Evolutionary conservation across 768 basidiomycete genomes (phyloP).

Genomic region (Calocera viscosa): DNA sequence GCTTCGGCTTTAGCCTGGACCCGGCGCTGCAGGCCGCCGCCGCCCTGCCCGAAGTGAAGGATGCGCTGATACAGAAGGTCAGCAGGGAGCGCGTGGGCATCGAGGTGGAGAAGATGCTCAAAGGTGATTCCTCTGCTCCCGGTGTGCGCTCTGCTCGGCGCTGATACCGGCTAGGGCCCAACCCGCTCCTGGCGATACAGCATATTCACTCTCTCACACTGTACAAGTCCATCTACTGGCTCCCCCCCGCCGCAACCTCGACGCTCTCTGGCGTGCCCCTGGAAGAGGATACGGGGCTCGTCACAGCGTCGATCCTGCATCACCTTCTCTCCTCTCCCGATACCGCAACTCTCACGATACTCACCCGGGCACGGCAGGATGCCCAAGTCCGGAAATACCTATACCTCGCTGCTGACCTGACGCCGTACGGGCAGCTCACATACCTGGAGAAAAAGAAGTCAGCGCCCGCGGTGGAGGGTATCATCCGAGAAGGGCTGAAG

Average conservation of each 20-base stretch:
- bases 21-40: constrained; percentile 52
- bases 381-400: constrained; percentile 42
- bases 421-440: constrained; percentile 50
- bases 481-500: constrained; percentile 74
- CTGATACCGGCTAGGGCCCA: constrained; percentile 38
- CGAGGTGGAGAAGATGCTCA: constrained; percentile 89
- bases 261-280: constrained; percentile 37
- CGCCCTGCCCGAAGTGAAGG: constrained; percentile 39
- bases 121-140: constrained; percentile 37
- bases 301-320: constrained; percentile 48
- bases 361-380: constrained; percentile 28
- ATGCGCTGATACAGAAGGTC: constrained; percentile 63
- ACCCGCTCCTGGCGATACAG: constrained; percentile 60
- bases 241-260: constrained; percentile 36
- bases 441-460: constrained; percentile 48
- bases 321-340: constrained; percentile 25
- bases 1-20: constrained; percentile 73
- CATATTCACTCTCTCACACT: constrained; percentile 64
- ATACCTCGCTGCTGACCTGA: constrained; percentile 67
- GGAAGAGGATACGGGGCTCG: constrained; percentile 36
- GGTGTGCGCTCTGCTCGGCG: neutral
- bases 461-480: constrained; percentile 48
- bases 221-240: constrained; percentile 52
- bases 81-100: constrained; percentile 84
- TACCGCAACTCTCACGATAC: constrained; percentile 40